Evolutionary conservation across 805 yeast genomes (phyloP), one percentile per base, ranked within the genome.

Genomic region (Kodamaea kakaduensis): DNA sequence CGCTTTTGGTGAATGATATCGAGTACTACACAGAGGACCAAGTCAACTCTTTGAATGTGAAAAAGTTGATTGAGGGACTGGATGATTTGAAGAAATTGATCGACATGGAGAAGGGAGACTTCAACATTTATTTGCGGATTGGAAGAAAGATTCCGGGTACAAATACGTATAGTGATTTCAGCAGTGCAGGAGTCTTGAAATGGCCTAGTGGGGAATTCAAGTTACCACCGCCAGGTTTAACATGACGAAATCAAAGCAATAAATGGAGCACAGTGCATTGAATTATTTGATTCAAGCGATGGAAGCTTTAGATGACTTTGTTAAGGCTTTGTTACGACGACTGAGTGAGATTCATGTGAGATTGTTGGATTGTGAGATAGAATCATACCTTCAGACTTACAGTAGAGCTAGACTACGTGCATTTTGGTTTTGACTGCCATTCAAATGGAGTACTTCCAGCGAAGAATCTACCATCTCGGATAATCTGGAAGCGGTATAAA

Each of bases 1-100:
- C 95, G 1, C 55, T 88, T 30, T 50, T 88, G 25, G 61, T 88
- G 17, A 87, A 88, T 48, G 97, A 88, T 51, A 62, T 88, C 13
- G 96, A 88, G 55, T 62, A 79, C 15, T 84, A 73, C 50, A 73
- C 78, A 5, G 95, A 87, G 0, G 52, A 55, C 3, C 61, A 67
- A 17, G 34, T 39, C 6, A 47, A 46, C 5, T 53, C 69, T 1
- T 55, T 84, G 15, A 66, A 74, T 38, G 34, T 64, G 24, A 48
- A 41, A 13, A 34, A 25, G 15, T 33, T 52, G 19, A 42, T 62
- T 16, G 31, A 37, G 8, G 43, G 66, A 1, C 41, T 48, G 17
- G 31, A 45, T 4, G 50, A 49, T 32, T 49, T 62, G 34, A 37
- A 45, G 1, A 44, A 2, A 1, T 46, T 62, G 42, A 46, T 70